Evolutionary conservation across 1,284 basidiomycete genomes (phyloP).

Genomic region (Fomitopsis betulina): DNA sequence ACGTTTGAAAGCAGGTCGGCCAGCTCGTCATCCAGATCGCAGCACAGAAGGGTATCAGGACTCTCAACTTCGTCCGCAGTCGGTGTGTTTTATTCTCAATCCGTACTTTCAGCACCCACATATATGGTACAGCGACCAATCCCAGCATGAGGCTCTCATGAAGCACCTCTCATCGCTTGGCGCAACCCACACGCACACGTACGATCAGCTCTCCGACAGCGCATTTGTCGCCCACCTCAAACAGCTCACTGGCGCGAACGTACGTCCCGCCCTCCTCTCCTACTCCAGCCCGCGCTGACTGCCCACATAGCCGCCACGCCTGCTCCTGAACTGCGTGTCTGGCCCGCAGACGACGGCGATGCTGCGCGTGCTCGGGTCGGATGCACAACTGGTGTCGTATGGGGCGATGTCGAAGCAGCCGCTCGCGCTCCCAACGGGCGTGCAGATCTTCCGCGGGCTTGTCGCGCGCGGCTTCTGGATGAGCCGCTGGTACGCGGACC

Average conservation of each 20-base stretch:
- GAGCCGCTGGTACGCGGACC: slow-evolving; percentile 61
- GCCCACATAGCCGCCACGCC: slow-evolving; percentile 42
- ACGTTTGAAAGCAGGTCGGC: slow-evolving; percentile 48
- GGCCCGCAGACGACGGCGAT: slow-evolving; percentile 67
- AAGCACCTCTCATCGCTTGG: slow-evolving; percentile 53
- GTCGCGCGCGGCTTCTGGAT: slow-evolving; percentile 75
- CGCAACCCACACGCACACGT: slow-evolving; percentile 70
- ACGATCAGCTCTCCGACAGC: slow-evolving; percentile 63
- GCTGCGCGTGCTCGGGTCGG: slow-evolving; percentile 57
- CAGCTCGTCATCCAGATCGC: slow-evolving; percentile 82
- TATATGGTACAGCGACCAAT: slow-evolving; percentile 39
- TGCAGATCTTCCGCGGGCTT: slow-evolving; percentile 81
- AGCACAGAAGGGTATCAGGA: slow-evolving; percentile 58
- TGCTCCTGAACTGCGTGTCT: slow-evolving; percentile 79
- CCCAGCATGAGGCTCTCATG: slow-evolving; percentile 40
- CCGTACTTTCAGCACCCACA: neutral
- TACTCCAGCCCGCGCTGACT: neutral
- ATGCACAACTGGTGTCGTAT: slow-evolving; percentile 78
- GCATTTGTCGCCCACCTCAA: slow-evolving; percentile 45
- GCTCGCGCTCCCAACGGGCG: slow-evolving; percentile 69
- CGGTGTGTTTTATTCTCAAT: slow-evolving; percentile 38
- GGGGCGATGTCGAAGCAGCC: slow-evolving; percentile 87
- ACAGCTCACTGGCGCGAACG: slow-evolving; percentile 58
- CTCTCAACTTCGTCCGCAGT: slow-evolving; percentile 74
- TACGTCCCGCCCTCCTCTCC: slow-evolving; percentile 5